Evolutionary conservation across 352 stramenopile genomes (phyloP), one percentile per base, ranked within the genome.

Genomic region (Phytophthora ramorum): DNA sequence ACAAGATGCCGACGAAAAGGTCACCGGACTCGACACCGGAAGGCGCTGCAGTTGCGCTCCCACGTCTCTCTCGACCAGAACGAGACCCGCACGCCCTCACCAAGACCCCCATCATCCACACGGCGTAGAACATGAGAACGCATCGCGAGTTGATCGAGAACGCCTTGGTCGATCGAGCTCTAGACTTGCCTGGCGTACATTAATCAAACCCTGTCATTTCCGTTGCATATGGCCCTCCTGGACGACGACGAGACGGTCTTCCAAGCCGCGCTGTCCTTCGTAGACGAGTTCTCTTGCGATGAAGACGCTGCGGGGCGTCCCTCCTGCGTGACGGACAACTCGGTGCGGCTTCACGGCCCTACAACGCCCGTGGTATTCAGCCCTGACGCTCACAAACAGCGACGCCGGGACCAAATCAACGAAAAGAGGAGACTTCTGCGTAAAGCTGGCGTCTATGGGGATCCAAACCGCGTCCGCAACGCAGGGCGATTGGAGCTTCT

Each of bases 71-170:
- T 79, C 17, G 70, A 88, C 48, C 73, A 78, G 32, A 73, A 61
- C 6, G 44, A 61, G 19, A 63, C 64, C 59, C 74, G 17, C 69
- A 66, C 14, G 70, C 70, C 20, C 69, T 84, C 20, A 71, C 63
- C 7, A 74, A 84, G 47, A 79, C 81, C 44, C 55, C 79, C 16
- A 65, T 84, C 22, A 71, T 68, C 19, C 65, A 71, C 16, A 66
- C 62, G 12, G 64, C 72, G 3, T 50, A 63, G n/a, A 81, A 81
- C 55, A 74, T 84, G 17, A 38, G 58, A 7, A 60, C 67, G 10
- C 75, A 69, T 17, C 63, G 66, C 10, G 66, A 84, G 37, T 75
- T 77, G 46, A 84, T 84, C 16, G 76, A 84, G 58, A 84, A 84
- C 20, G 51, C 19, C 8, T 16, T 65, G 16, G 4, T 32, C 26